Conservation (phyloP, 495 filamentous ascomycete genomes). For the Xylaria cubensis region DNA sequence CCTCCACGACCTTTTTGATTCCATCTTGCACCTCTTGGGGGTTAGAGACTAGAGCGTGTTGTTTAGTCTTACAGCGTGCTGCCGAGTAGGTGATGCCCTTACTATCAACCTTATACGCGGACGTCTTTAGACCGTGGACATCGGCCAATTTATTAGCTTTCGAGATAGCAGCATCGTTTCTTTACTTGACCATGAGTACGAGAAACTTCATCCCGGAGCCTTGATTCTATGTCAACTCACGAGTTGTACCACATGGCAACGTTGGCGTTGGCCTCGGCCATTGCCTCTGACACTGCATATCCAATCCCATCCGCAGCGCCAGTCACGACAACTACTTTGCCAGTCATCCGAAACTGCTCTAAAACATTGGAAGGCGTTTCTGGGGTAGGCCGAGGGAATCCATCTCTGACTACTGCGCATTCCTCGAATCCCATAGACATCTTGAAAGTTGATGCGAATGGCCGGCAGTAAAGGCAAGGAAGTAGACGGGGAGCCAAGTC, state of each 20-base stretch:
- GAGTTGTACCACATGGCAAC: conserved; percentile 54
- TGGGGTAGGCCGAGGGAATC: conserved; percentile 51
- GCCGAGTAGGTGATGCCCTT: conserved; percentile 31
- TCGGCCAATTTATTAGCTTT: conserved; percentile 58
- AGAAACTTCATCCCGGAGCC: conserved; percentile 32
- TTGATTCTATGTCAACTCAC: conserved; percentile 39
- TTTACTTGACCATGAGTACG: conserved; percentile 46
- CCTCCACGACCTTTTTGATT: conserved; percentile 49
- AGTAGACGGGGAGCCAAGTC: not conserved
- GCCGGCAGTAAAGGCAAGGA: not conserved
- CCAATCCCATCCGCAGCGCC: conserved; percentile 52
- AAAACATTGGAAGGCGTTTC: conserved; percentile 29
- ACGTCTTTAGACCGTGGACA: conserved; percentile 59
- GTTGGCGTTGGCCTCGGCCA: conserved; percentile 46
- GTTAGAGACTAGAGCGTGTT: conserved; percentile 53
- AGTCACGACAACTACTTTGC: conserved; percentile 49
- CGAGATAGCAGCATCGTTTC: conserved; percentile 53
- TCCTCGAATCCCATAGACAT: conserved; percentile 60
- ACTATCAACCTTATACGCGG: conserved; percentile 65
- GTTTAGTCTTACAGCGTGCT: not conserved
- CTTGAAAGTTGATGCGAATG: conserved; percentile 27
- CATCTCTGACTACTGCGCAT: conserved; percentile 41
- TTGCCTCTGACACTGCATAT: conserved; percentile 36
- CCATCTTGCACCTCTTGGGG: conserved; percentile 53
- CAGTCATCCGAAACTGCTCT: conserved; percentile 45